A percentile compares a stretch with the other conserved stretches of the same genome.
These are phyloP conservation scores for Daldinia childiae DNA, from an alignment of 495 filamentous ascomycete species.

Conservation along the genomic window DNA sequence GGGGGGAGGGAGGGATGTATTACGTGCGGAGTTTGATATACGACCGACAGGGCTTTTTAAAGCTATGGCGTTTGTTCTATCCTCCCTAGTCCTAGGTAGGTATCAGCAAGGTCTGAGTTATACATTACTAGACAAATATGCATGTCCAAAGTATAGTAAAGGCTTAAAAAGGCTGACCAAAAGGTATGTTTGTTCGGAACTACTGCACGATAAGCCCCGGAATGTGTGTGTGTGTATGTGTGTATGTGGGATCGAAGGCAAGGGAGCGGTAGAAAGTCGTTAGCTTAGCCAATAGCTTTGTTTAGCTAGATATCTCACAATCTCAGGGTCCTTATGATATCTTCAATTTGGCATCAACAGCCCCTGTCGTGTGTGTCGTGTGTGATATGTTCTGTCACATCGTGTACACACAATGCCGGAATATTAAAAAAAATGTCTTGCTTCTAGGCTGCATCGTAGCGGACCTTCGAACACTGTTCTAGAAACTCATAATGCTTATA, in stretches of 20 bases:
- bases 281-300: constrained; percentile 15
- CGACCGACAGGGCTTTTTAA: constrained; percentile 21
- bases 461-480: constrained; percentile 30
- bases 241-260: constrained; percentile 22
- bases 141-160: constrained; percentile 17
- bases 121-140: constrained; percentile 32
- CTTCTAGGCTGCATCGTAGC: constrained; percentile 24
- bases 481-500: constrained; percentile 19
- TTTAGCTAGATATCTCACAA: constrained; percentile 20
- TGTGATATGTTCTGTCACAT: constrained; percentile 18
- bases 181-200: constrained; percentile 14
- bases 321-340: constrained; percentile 31
- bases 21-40: constrained; percentile 18
- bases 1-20: too few species aligned
- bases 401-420: constrained; percentile 14
- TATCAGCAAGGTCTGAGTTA: constrained; percentile 1
- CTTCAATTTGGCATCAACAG: constrained; percentile 31
- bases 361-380: not conserved
- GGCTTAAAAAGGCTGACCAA: constrained; percentile 5
- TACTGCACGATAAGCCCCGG: not conserved
- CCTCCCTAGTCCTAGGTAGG: not conserved
- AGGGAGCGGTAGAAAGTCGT: constrained; percentile 15
- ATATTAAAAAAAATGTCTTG: constrained; percentile 11
- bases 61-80: not conserved
- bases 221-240: not conserved